These are phyloP conservation scores for Fistulina hepatica DNA, from an alignment of 1,284 basidiomycete genomes.

Conservation along the genomic window DNA sequence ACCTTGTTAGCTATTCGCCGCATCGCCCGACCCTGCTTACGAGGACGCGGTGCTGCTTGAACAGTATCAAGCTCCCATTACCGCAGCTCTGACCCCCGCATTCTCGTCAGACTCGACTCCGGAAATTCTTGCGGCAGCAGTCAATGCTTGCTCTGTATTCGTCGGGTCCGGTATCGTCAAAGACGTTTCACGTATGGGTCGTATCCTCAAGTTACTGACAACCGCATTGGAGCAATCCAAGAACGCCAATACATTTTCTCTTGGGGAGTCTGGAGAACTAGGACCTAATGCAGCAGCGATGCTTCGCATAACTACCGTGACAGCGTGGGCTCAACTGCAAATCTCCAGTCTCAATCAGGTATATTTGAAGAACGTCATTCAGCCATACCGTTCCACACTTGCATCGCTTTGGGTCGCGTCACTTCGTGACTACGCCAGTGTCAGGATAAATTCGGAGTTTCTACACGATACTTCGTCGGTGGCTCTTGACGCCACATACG, in stretches of 20 bases:
- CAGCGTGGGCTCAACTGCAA: slow-evolving; percentile 93
- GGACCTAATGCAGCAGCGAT: slow-evolving; percentile 93
- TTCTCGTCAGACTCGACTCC: slow-evolving; percentile 93
- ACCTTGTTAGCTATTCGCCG: slow-evolving; percentile 61
- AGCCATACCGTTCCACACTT: slow-evolving; percentile 69
- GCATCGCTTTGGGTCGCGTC: slow-evolving; percentile 84
- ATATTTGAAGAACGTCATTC: slow-evolving; percentile 77
- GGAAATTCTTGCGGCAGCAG: slow-evolving; percentile 86
- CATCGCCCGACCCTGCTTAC: slow-evolving; percentile 87
- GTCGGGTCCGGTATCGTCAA: slow-evolving; percentile 94
- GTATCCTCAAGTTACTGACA: slow-evolving; percentile 85
- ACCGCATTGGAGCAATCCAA: slow-evolving; percentile 85
- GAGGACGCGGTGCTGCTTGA: slow-evolving; percentile 87
- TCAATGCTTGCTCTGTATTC: slow-evolving; percentile 91
- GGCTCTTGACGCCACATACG: slow-evolving; percentile 73
- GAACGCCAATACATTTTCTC: slow-evolving; percentile 73
- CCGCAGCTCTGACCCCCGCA: slow-evolving; percentile 94
- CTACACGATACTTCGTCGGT: slow-evolving; percentile 59
- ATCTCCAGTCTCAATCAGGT: slow-evolving; percentile 64
- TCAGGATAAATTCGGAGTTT: slow-evolving; percentile 83
- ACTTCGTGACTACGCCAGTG: slow-evolving; percentile 85
- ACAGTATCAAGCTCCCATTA: slow-evolving; percentile 97
- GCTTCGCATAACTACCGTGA: slow-evolving; percentile 86
- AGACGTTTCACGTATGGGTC: slow-evolving; percentile 84
- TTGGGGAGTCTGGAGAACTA: slow-evolving; percentile 82